These are phyloP conservation scores for Arthroderma uncinatum DNA, from an alignment of 2,329 filamentous ascomycete genomes.

Conservation along the genomic window DNA sequence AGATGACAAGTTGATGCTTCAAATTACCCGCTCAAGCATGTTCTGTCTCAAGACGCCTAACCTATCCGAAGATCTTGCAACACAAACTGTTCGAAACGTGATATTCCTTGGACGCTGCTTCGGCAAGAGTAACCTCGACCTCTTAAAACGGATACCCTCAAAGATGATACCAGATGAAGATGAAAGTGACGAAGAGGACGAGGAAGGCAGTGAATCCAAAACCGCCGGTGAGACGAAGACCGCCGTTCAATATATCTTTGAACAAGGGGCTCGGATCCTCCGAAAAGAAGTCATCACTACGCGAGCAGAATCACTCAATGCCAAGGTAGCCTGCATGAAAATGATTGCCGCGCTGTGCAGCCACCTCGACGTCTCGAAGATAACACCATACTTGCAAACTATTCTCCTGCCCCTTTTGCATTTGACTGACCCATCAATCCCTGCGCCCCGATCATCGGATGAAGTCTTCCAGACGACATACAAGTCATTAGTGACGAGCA, in stretches of 20 bases:
- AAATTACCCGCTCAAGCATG: slow-evolving; percentile 47
- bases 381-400: slow-evolving; percentile 52
- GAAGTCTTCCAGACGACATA: slow-evolving; percentile 57
- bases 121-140: slow-evolving; percentile 45
- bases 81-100: slow-evolving; percentile 68
- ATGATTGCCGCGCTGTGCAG: slow-evolving; percentile 60
- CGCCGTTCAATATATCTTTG: slow-evolving; percentile 63
- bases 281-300: slow-evolving; percentile 60
- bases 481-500: slow-evolving; percentile 58
- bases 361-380: slow-evolving; percentile 46
- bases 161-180: slow-evolving; percentile 33
- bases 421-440: slow-evolving; percentile 68
- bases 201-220: slow-evolving; percentile 23
- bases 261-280: slow-evolving; percentile 65
- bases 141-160: slow-evolving; percentile 28
- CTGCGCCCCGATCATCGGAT: slow-evolving; percentile 59
- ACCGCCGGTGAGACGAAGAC: slow-evolving; percentile 33
- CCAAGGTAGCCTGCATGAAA: slow-evolving; percentile 65
- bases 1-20: slow-evolving; percentile 51
- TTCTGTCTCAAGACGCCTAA: slow-evolving; percentile 50
- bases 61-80: slow-evolving; percentile 62
- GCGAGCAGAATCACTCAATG: slow-evolving; percentile 51
- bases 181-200: slow-evolving; percentile 36
- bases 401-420: slow-evolving; percentile 64
- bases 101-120: slow-evolving; percentile 65